phyloP scores from a whole-genome alignment of 169 alveolate species.

The Besnoitia besnoiti region DNA sequence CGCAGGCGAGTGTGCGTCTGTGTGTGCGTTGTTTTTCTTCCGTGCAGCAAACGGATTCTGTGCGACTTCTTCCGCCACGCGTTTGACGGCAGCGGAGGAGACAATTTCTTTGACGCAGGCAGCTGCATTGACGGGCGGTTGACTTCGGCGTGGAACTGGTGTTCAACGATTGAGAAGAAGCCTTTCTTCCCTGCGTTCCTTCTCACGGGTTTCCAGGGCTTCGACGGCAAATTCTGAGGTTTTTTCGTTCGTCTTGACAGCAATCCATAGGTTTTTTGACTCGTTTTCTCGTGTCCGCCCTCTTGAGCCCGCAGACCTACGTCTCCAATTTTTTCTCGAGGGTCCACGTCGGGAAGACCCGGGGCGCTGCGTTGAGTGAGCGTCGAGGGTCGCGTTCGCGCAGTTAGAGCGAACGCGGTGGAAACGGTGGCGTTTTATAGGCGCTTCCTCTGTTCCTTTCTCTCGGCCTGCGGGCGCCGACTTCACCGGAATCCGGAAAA shows the following conservation, averaged over 20 bases:
- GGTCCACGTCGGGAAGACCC: too few species aligned
- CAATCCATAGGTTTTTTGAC: too few species aligned
- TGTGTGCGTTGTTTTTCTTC: not conserved
- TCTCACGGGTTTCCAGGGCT: conserved; percentile 92
- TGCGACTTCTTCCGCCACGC: conserved; percentile 94
- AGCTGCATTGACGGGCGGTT: conserved; percentile 95
- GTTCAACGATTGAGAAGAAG: conserved; percentile 87
- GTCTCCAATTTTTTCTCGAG: not conserved
- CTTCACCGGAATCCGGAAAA: too few species aligned
- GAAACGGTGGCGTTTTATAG: too few species aligned
- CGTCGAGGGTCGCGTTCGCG: too few species aligned
- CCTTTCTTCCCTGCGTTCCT: conserved; percentile 89
- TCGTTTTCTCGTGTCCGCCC: not conserved
- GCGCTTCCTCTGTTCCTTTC: too few species aligned
- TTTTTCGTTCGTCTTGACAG: not conserved
- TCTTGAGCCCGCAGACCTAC: not conserved
- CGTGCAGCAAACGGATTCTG: conserved; percentile 76
- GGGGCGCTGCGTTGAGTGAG: too few species aligned
- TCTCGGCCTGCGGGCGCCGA: too few species aligned
- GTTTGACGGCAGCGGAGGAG: conserved; percentile 95
- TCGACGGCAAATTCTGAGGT: conserved; percentile 81
- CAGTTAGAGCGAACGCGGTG: too few species aligned
- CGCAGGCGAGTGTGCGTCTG: too few species aligned
- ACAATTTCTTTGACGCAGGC: conserved; percentile 94
- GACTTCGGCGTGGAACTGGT: conserved; percentile 95